Percentiles rank a stretch among this genome's conserved stretches.
Evolutionary conservation across 495 filamentous ascomycete genomes (phyloP).

Genomic region (Trichoderma parareesei): DNA sequence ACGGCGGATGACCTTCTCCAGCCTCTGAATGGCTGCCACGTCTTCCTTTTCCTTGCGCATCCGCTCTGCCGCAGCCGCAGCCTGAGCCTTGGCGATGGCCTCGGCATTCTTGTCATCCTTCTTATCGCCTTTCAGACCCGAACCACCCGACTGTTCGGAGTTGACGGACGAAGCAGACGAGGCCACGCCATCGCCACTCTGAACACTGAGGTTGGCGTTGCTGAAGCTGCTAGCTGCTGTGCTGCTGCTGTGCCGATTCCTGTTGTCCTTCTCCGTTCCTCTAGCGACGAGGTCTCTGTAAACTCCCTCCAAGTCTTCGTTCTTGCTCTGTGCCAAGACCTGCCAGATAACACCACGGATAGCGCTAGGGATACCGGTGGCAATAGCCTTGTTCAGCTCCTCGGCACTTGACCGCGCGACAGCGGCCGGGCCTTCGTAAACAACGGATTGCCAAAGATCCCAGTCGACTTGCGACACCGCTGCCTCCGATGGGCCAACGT

Average conservation of each 20-base stretch:
- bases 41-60: conserved; percentile 73
- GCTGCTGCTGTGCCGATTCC: conserved; percentile 49
- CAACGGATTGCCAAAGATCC: conserved; percentile 95
- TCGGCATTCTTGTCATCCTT: conserved; percentile 53
- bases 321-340: conserved; percentile 88
- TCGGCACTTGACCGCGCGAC: conserved; percentile 77
- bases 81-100: conserved; percentile 55
- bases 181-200: conserved; percentile 51
- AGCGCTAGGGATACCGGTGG: conserved; percentile 86
- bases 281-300: conserved; percentile 76
- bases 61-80: conserved; percentile 53
- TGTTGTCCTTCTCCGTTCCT: conserved; percentile 67
- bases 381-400: conserved; percentile 83
- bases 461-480: conserved; percentile 74
- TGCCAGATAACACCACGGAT: conserved; percentile 98
- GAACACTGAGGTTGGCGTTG: conserved; percentile 30
- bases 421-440: conserved; percentile 83
- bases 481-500: conserved; percentile 58
- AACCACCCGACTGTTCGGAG: conserved; percentile 67
- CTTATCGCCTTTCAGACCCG: conserved; percentile 46
- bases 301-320: conserved; percentile 76
- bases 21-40: conserved; percentile 57
- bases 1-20: conserved; percentile 85
- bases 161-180: conserved; percentile 79
- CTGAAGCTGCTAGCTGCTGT: conserved; percentile 31